Conservation (phyloP, 106 monocot species). For the Allium sativum region DNA sequence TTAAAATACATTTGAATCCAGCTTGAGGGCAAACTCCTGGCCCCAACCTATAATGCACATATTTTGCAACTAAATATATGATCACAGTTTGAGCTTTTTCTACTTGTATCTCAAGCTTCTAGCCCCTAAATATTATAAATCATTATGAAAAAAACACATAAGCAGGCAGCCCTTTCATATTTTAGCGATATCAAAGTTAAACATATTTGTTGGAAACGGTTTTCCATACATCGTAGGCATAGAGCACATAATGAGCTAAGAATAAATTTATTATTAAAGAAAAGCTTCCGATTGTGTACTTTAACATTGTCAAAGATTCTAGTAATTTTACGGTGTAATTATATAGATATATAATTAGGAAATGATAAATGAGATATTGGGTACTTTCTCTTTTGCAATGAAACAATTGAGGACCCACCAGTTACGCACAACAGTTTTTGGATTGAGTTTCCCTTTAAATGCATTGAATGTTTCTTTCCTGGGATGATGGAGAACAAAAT, state of each 20-base stretch:
- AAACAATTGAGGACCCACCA: constrained; percentile 40
- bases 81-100: background rate
- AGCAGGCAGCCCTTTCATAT: too few species aligned
- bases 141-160: too few species aligned
- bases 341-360: too few species aligned
- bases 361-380: too few species aligned
- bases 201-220: too few species aligned
- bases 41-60: constrained; percentile 44
- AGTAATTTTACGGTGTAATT: background rate
- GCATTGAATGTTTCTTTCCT: constrained; percentile 98
- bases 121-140: too few species aligned
- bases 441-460: constrained; percentile 74
- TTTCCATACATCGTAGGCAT: too few species aligned
- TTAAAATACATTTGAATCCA: constrained; percentile 86
- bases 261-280: background rate
- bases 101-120: background rate
- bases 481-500: constrained; percentile 8
- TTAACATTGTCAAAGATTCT: background rate
- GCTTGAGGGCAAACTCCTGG: constrained; percentile 85
- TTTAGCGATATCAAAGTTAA: too few species aligned
- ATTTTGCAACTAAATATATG: background rate
- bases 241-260: background rate
- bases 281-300: background rate
- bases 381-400: background rate
- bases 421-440: constrained; percentile 79